phyloP scores from a whole-genome alignment of 257 asterid species.

The Echites panduratus region DNA sequence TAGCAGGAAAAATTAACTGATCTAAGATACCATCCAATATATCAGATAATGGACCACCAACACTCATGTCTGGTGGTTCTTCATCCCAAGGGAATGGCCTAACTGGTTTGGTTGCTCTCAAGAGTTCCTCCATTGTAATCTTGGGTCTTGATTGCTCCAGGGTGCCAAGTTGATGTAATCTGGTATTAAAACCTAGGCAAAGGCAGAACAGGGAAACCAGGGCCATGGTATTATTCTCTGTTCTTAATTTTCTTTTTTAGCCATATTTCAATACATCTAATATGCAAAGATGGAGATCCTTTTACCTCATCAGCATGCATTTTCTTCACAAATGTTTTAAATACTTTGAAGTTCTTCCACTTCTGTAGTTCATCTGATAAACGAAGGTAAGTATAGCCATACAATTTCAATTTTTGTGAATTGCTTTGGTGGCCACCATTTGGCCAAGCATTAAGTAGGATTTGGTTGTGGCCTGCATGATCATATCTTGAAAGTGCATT shows the following conservation, averaged over 20 bases:
- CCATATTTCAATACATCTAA: neutral
- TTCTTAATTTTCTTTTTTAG: neutral
- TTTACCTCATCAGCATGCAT: constrained; percentile 40
- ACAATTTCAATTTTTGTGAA: constrained; percentile 24
- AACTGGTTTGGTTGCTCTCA: constrained; percentile 59
- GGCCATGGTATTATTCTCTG: neutral
- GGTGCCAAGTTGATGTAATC: constrained; percentile 32
- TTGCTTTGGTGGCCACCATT: constrained; percentile 20
- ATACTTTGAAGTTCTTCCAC: constrained; percentile 21
- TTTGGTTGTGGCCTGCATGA: constrained; percentile 34
- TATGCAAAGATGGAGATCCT: neutral
- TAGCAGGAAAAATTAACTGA: neutral
- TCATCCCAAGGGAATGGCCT: constrained; percentile 49
- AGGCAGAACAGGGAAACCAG: constrained; percentile 1
- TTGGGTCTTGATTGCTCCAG: constrained; percentile 42
- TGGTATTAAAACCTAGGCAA: constrained; percentile 37
- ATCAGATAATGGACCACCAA: constrained; percentile 28
- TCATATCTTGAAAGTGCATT: constrained; percentile 40
- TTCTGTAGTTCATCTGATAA: constrained; percentile 29
- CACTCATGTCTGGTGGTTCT: constrained; percentile 55
- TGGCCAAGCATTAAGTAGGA: constrained; percentile 41
- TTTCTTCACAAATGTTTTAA: constrained; percentile 28
- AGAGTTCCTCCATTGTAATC: constrained; percentile 41
- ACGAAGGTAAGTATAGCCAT: constrained; percentile 33
- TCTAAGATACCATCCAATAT: constrained; percentile 13